These are phyloP conservation scores for Solanum infundibuliforme DNA, from an alignment of 257 asterid species.

Conservation along the genomic window DNA sequence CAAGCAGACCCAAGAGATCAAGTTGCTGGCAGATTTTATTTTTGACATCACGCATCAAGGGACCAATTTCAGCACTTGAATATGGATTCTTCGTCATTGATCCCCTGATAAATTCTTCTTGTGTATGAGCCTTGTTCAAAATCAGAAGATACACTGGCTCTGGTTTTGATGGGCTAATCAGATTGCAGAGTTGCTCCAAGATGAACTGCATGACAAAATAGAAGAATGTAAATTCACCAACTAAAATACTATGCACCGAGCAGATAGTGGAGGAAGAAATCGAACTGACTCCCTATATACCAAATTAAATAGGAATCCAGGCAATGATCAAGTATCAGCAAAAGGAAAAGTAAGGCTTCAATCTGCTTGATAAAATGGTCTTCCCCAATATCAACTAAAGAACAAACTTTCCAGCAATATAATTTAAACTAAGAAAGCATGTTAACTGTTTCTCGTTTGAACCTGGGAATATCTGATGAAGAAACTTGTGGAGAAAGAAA, in stretches of 20 bases:
- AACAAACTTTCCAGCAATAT: not conserved
- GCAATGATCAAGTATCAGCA: not conserved
- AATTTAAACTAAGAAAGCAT: not conserved
- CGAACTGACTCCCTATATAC: not conserved
- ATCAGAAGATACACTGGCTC: slow-evolving; percentile 75
- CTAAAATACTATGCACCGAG: not conserved
- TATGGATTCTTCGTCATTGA: slow-evolving; percentile 99
- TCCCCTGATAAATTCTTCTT: slow-evolving; percentile 98
- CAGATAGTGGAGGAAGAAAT: not conserved
- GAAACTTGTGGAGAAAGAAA: not conserved
- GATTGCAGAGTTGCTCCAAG: slow-evolving; percentile 98
- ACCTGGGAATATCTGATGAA: not conserved
- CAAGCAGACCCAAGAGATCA: slow-evolving; percentile 91
- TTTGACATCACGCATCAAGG: slow-evolving; percentile 99
- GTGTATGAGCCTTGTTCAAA: slow-evolving; percentile 93
- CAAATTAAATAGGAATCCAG: not conserved
- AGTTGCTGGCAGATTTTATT: slow-evolving; percentile 96
- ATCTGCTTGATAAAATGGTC: not conserved
- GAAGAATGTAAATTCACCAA: not conserved
- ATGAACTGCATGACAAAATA: slow-evolving; percentile 51
- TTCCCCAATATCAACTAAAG: not conserved
- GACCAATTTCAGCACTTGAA: slow-evolving; percentile 95
- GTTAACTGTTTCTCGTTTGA: not conserved
- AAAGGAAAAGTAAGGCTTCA: not conserved
- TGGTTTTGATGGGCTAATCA: slow-evolving; percentile 89